phyloP scores from a whole-genome alignment of 805 yeast genomes.

The Candida boleticola region DNA sequence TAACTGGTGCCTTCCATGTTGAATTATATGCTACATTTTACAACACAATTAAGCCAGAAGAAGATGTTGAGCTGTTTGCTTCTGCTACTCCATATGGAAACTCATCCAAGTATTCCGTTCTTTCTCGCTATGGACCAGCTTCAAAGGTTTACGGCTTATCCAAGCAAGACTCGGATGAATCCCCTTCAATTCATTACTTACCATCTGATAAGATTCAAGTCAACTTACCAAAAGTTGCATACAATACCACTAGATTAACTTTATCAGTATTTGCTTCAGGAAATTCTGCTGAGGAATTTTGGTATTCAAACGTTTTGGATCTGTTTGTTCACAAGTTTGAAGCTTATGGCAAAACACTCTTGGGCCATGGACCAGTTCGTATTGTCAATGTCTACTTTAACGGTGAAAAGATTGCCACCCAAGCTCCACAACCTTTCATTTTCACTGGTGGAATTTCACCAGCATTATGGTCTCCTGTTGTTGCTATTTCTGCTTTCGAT shows the following conservation, averaged over 20 bases:
- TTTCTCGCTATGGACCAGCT: conserved; percentile 35
- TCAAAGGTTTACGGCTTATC: conserved; percentile 39
- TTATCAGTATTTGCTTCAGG: conserved; percentile 68
- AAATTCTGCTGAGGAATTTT: conserved; percentile 78
- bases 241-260: conserved; percentile 58
- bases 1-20: conserved; percentile 62
- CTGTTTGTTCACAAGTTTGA: conserved; percentile 39
- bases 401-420: conserved; percentile 57
- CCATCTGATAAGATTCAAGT: conserved; percentile 40
- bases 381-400: conserved; percentile 60
- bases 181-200: conserved; percentile 46
- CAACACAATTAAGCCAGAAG: conserved; percentile 15
- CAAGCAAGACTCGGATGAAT: conserved; percentile 10
- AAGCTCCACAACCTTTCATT: conserved; percentile 69
- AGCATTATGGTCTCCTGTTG: conserved; percentile 77
- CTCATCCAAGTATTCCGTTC: conserved; percentile 15
- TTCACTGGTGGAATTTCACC: conserved; percentile 85
- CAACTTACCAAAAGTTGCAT: conserved; percentile 44
- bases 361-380: conserved; percentile 73
- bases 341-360: conserved; percentile 36
- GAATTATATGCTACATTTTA: conserved; percentile 52
- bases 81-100: neutral
- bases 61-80: conserved; percentile 12
- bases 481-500: conserved; percentile 72
- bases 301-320: conserved; percentile 68